Base-by-base conservation (phyloP, 768 basidiomycete species). In the Gyrodon lividus region DNA sequence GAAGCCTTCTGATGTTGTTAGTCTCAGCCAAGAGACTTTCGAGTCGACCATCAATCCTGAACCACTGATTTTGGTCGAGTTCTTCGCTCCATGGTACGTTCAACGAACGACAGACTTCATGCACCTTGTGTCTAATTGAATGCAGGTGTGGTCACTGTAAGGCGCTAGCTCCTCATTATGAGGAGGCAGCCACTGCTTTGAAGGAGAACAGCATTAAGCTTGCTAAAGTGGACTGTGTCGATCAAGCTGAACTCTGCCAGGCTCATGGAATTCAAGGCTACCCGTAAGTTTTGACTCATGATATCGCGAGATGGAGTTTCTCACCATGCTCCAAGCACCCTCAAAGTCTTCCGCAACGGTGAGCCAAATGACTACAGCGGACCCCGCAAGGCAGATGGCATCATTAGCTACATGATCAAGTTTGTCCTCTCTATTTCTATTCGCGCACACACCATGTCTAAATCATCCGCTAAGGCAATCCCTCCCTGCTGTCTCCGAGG, bases 211-310 rank as follows among this genome's bases (percentile, higher is more conserved):
- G 78, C 70, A 92, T 99, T 74, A 88, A 88, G 69, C 72, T 99
- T 47, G 94, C 94, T 59, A 96, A 98, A 68, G 95, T 98, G 45
- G 93, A 98, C 77, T 98, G 96, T 70, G 96, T 97, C 40, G 94
- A 91, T 57, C 78, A 98, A 63, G 83, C 87, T 22, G 94, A 96
- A 48, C 81, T 99, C 26, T 99, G 97, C 73, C 86, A 90, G 66
- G 63, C 79, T 44, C 86, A 94, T 51, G 94, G 89, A 37, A 81
- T 99, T 39, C 84, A 87, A 68, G 96, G 96, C 14, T 99, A 99
- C 75, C 94, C 94, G 93, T 94, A 62, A 63, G 92, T 76, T 42
- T 14, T 26, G 23, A 14, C 41, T 16, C 13, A 16, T n/a, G 13
- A 2, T 39, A 17, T 22, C n/a, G 4, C 12, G 37, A 2, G 8